Evolutionary conservation across 176 grass and related monocot species (phyloP).

Genomic region (Guadua angustifolia): DNA sequence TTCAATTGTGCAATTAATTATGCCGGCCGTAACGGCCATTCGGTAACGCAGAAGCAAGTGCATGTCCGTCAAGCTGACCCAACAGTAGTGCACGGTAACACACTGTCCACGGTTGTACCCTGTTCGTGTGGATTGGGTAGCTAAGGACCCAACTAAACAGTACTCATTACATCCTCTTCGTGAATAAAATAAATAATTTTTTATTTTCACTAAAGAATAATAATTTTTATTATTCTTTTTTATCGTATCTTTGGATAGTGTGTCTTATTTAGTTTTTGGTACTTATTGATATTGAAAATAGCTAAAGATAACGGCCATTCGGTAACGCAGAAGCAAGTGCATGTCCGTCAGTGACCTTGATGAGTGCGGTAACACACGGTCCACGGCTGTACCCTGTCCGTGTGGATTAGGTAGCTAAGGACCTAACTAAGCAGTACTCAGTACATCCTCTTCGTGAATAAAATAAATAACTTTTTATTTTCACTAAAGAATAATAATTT

Average conservation of each 20-base stretch:
- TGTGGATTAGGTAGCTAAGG: background rate
- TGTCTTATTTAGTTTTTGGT: too few relatives aligned
- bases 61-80: background rate
- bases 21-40: too few relatives aligned
- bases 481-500: too few relatives aligned
- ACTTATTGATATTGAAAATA: too few relatives aligned
- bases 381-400: background rate
- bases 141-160: background rate
- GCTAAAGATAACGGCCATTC: too few relatives aligned
- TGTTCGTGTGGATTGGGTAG: background rate
- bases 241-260: too few relatives aligned
- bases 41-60: background rate
- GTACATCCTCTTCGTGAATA: too few relatives aligned
- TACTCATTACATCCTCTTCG: too few relatives aligned
- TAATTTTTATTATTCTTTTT: too few relatives aligned
- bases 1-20: background rate
- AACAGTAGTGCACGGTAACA: background rate
- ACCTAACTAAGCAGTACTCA: background rate
- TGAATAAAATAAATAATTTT: too few relatives aligned
- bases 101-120: background rate
- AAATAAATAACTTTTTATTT: too few relatives aligned
- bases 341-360: background rate
- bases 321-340: background rate
- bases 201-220: too few relatives aligned
- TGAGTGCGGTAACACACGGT: background rate